Evolutionary conservation across 192 early-diverging fungal species (phyloP).

Genomic region (Linnemannia exigua): DNA sequence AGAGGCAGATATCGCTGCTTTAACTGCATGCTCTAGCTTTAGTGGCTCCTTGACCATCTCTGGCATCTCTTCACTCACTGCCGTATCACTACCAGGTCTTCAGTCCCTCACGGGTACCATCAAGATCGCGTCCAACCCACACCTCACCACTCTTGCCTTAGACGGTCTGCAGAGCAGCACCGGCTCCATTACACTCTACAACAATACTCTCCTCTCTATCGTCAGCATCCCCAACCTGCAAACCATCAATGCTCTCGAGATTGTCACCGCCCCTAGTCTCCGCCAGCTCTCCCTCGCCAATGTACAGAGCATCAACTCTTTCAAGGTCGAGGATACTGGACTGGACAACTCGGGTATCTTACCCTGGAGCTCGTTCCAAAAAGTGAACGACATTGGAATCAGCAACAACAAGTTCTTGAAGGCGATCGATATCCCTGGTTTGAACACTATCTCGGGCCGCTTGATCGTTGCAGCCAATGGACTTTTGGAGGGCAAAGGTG

Average conservation of each 20-base stretch:
- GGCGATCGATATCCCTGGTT: slow-evolving; percentile 62
- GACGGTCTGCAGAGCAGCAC: slow-evolving; percentile 31
- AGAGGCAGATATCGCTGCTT: slow-evolving; percentile 19
- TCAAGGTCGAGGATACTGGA: slow-evolving; percentile 59
- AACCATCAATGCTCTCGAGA: slow-evolving; percentile 61
- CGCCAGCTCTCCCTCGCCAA: slow-evolving; percentile 25
- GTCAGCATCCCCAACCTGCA: slow-evolving; percentile 57
- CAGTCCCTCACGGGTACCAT: slow-evolving; percentile 35
- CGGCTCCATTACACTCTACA: slow-evolving; percentile 62
- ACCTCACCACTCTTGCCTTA: slow-evolving; percentile 28
- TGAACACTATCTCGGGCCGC: slow-evolving; percentile 61
- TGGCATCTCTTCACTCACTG: slow-evolving; percentile 15
- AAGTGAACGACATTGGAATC: slow-evolving; percentile 64
- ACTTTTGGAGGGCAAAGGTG: slow-evolving; percentile 42
- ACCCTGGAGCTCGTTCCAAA: slow-evolving; percentile 53
- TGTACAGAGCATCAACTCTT: slow-evolving; percentile 53
- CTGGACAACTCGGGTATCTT: slow-evolving; percentile 61
- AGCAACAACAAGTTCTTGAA: slow-evolving; percentile 68
- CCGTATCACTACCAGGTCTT: slow-evolving; percentile 28
- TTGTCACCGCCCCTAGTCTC: slow-evolving; percentile 66
- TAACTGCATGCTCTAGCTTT: slow-evolving; percentile 28
- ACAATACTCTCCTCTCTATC: slow-evolving; percentile 69
- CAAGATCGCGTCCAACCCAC: slow-evolving; percentile 28
- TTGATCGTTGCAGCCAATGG: slow-evolving; percentile 72
- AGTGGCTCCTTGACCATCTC: slow-evolving; percentile 30